These are phyloP conservation scores for Xylaria intraflava DNA, from an alignment of 495 filamentous ascomycete species.

Conservation along the genomic window DNA sequence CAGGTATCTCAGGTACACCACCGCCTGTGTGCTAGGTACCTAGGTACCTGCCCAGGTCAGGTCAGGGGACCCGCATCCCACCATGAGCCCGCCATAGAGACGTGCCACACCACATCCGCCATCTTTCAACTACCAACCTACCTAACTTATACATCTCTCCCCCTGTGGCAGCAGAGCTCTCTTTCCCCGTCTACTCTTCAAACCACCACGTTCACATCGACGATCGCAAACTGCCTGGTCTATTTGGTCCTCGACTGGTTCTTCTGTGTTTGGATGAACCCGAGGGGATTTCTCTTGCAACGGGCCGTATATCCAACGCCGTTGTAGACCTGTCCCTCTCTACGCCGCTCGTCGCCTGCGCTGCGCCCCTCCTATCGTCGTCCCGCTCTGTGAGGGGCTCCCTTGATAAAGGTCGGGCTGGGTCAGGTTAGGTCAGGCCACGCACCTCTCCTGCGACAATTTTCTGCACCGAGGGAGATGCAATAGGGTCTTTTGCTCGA, in stretches of 20 bases:
- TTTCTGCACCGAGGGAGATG: slow-evolving; percentile 6
- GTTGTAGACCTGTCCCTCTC: neutral
- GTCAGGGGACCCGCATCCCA: too few species aligned
- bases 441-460: slow-evolving; percentile 6
- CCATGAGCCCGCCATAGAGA: too few species aligned
- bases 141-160: neutral
- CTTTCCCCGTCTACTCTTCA: slow-evolving; percentile 4
- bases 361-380: slow-evolving; percentile 9
- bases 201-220: neutral
- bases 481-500: slow-evolving; percentile 5
- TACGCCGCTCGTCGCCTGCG: neutral
- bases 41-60: too few species aligned
- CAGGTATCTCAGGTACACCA: neutral
- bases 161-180: slow-evolving; percentile 1
- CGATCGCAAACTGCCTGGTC: neutral
- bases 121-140: neutral
- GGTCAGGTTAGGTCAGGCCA: slow-evolving; percentile 6
- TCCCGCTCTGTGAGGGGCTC: slow-evolving; percentile 12
- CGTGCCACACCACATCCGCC: neutral
- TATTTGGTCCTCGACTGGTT: neutral
- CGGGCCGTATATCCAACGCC: neutral
- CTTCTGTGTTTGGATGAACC: slow-evolving; percentile 4
- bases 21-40: too few species aligned
- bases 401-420: slow-evolving; percentile 1
- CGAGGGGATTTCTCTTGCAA: neutral